Base-by-base conservation (phyloP, 352 stramenopile species). In the Phytophthora aleatoria region DNA sequence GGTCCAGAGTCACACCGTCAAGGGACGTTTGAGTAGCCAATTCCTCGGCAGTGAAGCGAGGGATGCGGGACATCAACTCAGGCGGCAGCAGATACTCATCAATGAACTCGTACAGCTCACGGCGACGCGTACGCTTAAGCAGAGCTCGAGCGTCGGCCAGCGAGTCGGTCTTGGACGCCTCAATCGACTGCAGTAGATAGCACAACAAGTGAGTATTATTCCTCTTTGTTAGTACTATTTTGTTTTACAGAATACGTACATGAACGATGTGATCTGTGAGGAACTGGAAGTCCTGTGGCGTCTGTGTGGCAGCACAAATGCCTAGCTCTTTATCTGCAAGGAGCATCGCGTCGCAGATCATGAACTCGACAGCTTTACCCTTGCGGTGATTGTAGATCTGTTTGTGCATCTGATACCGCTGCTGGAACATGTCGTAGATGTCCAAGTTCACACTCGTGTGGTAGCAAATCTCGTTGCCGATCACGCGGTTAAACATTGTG, bases 301-400 rank as follows among this genome's bases (percentile, higher is more conserved):
- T 85, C 41, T 91, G 69, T 2, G 85, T 92, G 2, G 85, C 78
- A 2, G 62, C 74, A 24, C 67, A 91, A 52, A 94, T 94, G 1
- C 81, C 83, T 2, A 94, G 65, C 53, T 89, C 78, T 28, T 87
- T 89, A 38, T 94, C 82, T 3, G 90, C 86, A 10, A 85, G 55
- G 16, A 92, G 54, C 75, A 97, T 86, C 31, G 87, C 87, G 65
- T 97, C 91, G 56, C 81, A 90, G 42, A 97, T 89, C 91, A 97
- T 97, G 38, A 90, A 95, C 61, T 97, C 91, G 26, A 96, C 81
- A 1, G 91, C 90, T 44, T 94, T 96, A 52, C 78, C 81, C 61
- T 95, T 94, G 68, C 89, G 85, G 57, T 97, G 91, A 57, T 92
- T 92, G 70, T 97, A 97, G 54, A 94, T 92, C 63, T 90, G 69